Percentiles rank a stretch among this genome's conserved stretches.
These are phyloP conservation scores for Poterioochromonas sp. DNA, from an alignment of 352 stramenopile species.

Conservation along the genomic window DNA sequence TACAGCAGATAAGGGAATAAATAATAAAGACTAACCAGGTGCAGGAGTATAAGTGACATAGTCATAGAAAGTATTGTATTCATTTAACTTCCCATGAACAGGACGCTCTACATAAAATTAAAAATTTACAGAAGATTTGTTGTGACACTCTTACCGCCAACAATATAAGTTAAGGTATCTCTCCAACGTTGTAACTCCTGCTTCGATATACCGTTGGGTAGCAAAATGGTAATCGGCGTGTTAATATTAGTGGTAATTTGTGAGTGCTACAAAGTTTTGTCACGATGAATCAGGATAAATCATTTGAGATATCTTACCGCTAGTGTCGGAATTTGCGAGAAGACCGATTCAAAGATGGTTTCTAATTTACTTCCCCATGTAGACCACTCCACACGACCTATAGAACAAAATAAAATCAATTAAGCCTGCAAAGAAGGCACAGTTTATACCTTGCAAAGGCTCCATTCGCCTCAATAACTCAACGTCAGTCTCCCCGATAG, in stretches of 20 bases:
- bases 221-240: neutral
- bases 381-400: slow-evolving; percentile 8
- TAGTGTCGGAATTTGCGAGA: neutral
- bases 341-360: slow-evolving; percentile 16
- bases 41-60: slow-evolving; percentile 25
- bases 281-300: neutral
- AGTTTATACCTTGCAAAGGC: slow-evolving; percentile 4
- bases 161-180: slow-evolving; percentile 9
- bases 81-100: slow-evolving; percentile 20
- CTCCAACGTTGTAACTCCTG: neutral
- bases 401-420: neutral
- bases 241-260: slow-evolving; percentile 1
- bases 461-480: slow-evolving; percentile 25
- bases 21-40: neutral
- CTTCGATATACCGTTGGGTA: slow-evolving; percentile 13
- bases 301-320: neutral
- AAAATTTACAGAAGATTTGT: too few species aligned
- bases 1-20: neutral
- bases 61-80: slow-evolving; percentile 15
- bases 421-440: neutral
- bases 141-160: neutral
- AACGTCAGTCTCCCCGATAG: slow-evolving; percentile 26
- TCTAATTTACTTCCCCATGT: slow-evolving; percentile 33
- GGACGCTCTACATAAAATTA: slow-evolving; percentile 8
- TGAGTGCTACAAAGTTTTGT: neutral